Evolutionary conservation across 2,329 filamentous ascomycete species (phyloP).

Genomic region (Hymenoscyphus fructigenus): DNA sequence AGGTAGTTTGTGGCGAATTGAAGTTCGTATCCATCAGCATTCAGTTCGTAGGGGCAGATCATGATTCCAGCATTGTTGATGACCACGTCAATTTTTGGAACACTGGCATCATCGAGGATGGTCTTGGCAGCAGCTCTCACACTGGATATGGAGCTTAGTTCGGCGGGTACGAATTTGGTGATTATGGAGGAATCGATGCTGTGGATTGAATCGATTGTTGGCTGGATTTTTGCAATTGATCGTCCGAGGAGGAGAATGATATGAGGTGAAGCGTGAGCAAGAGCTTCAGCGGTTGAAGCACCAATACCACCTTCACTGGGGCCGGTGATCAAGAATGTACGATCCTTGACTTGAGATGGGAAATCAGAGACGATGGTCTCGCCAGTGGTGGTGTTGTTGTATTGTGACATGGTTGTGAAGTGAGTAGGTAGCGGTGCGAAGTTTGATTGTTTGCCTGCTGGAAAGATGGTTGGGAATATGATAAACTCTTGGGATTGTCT

Average conservation of each 20-base stretch:
- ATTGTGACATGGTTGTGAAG: conserved; percentile 14
- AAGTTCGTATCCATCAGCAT: conserved; percentile 48
- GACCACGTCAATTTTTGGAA: conserved; percentile 41
- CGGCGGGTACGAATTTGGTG: conserved; percentile 23
- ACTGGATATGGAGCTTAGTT: conserved; percentile 41
- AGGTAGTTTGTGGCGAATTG: conserved; percentile 56
- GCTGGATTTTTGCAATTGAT: conserved; percentile 22
- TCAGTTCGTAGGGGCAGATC: conserved; percentile 24
- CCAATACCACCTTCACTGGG: conserved; percentile 22
- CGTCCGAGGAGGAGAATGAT: background rate
- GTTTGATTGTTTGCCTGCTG: background rate
- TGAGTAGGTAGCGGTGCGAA: background rate
- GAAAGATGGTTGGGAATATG: background rate
- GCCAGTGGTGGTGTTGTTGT: conserved; percentile 15
- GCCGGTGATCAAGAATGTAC: conserved; percentile 25
- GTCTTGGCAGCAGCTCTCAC: background rate
- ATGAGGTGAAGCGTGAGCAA: conserved; percentile 9
- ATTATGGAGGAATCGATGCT: conserved; percentile 16
- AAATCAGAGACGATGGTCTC: conserved; percentile 20
- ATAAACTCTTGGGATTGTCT: background rate
- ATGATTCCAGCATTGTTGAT: conserved; percentile 41
- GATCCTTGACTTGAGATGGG: conserved; percentile 16
- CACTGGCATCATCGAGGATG: conserved; percentile 33
- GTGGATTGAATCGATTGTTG: conserved; percentile 22
- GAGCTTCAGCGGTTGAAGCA: conserved; percentile 21